phyloP scores from a whole-genome alignment of 129 eudicot species.

The Artemisia tridentata region DNA sequence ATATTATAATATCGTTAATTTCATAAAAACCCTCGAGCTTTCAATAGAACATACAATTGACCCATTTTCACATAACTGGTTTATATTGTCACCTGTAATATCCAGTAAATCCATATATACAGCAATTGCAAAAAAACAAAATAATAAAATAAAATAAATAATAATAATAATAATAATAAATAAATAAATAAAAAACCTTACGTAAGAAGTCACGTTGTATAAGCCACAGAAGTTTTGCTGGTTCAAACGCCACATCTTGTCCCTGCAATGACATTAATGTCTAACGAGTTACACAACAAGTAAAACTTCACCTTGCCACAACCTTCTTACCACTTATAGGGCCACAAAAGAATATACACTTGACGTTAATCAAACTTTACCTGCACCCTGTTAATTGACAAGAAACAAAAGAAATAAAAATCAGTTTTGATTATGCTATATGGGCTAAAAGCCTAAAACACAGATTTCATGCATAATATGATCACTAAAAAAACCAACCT shows the following conservation, averaged over 20 bases:
- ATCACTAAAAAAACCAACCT: slow-evolving; percentile 46
- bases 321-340: slow-evolving; percentile 1
- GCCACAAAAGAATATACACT: slow-evolving; percentile 15
- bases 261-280: slow-evolving; percentile 50
- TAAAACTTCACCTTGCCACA: slow-evolving; percentile 8
- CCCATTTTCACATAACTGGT: too few species aligned
- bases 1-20: background rate
- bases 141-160: too few species aligned
- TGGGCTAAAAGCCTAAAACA: background rate
- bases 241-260: slow-evolving; percentile 98
- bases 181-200: too few species aligned
- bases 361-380: slow-evolving; percentile 38
- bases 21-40: too few species aligned
- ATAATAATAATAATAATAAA: too few species aligned
- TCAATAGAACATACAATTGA: too few species aligned
- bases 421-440: slow-evolving; percentile 30
- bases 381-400: slow-evolving; percentile 73
- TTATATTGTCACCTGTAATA: too few species aligned
- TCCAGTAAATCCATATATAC: background rate
- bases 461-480: background rate
- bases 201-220: slow-evolving; percentile 96
- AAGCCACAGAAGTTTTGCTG: slow-evolving; percentile 95
- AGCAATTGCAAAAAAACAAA: background rate
- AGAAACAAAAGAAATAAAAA: slow-evolving; percentile 19
- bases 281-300: slow-evolving; percentile 15